phyloP scores from a whole-genome alignment of 805 yeast species.

The Pichia californica region DNA sequence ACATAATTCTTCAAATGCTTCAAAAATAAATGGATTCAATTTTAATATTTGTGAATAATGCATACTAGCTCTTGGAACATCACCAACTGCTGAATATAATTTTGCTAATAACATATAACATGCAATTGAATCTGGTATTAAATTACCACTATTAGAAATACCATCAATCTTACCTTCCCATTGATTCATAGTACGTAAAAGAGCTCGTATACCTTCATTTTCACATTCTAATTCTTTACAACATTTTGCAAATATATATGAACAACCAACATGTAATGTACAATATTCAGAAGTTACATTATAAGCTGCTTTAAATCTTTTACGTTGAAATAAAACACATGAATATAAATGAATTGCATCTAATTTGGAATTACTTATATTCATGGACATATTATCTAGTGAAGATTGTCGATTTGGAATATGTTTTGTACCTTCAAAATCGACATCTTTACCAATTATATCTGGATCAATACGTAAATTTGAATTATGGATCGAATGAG shows the following conservation, averaged over 20 bases:
- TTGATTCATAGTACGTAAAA: conserved; percentile 32
- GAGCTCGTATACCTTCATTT: conserved; percentile 55
- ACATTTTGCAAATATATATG: conserved; percentile 66
- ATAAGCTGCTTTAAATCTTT: conserved; percentile 57
- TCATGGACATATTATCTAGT: background rate
- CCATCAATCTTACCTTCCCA: conserved; percentile 27
- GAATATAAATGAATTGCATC: conserved; percentile 69
- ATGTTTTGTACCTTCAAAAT: conserved; percentile 2
- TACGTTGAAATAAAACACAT: conserved; percentile 52
- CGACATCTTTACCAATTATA: background rate
- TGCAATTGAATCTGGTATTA: conserved; percentile 63
- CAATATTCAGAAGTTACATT: conserved; percentile 36
- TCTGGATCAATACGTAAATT: conserved; percentile 2
- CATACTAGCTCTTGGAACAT: conserved; percentile 55
- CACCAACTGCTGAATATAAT: conserved; percentile 52
- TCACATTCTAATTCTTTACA: conserved; percentile 49
- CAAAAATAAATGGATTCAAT: conserved; percentile 77
- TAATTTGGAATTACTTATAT: conserved; percentile 33
- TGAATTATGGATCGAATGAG: background rate
- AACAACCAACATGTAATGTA: conserved; percentile 61
- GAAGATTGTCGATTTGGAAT: background rate
- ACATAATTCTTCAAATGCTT: conserved; percentile 73
- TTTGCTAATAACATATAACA: conserved; percentile 65
- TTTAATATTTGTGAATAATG: conserved; percentile 65
- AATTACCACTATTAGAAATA: background rate